Base-by-base conservation (phyloP, 2,329 filamentous ascomycete genomes). In the Dactylellina leptospora region DNA sequence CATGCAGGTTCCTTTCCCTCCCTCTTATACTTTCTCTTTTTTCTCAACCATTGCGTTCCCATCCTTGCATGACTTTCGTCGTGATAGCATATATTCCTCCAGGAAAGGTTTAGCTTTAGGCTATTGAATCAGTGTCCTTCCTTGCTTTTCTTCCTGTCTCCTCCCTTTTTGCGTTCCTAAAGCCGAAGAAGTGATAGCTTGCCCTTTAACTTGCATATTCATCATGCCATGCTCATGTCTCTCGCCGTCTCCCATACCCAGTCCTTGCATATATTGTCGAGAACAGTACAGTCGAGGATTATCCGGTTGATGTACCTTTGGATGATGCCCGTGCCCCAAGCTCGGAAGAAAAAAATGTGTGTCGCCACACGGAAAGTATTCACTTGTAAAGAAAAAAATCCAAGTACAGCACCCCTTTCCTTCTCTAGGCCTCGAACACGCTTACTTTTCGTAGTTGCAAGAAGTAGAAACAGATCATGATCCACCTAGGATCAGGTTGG, bases 51-150 rank as follows among this genome's bases (percentile, higher is more conserved):
- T 58, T 40, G n/a, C n/a, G n/a, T n/a, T n/a, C n/a, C 5, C 4
- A 66, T 45, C 61, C 61, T 33, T 58, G 61, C 18, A 33, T 56
- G 38, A 23, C 13, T 40, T 59, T 54, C 27, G 28, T 27, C 38
- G 28, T 27, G 36, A 68, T 53, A 28, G 42, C 33, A 54, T 40
- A 66, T 51, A 53, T 38, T 40, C 16, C 53, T 53, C 62, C 36
- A 38, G 27, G 50, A 68, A 54, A 2, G 47, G 54, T 45, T 60
- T 68, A 68, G 62, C 62, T 68, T 68, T 68, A 68, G 62, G 42
- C 62, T 68, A 36, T 59, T 50, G 54, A 33, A 30, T 59, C 44
- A 53, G 8, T 27, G 45, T 38, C n/a, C 25, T 68, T 60, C 54
- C 54, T 25, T 68, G 61, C 50, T 66, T 68, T 60, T 23, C 9